Evolutionary conservation across 2,329 filamentous ascomycete genomes (phyloP).

Genomic region (Cladophialophora immunda): DNA sequence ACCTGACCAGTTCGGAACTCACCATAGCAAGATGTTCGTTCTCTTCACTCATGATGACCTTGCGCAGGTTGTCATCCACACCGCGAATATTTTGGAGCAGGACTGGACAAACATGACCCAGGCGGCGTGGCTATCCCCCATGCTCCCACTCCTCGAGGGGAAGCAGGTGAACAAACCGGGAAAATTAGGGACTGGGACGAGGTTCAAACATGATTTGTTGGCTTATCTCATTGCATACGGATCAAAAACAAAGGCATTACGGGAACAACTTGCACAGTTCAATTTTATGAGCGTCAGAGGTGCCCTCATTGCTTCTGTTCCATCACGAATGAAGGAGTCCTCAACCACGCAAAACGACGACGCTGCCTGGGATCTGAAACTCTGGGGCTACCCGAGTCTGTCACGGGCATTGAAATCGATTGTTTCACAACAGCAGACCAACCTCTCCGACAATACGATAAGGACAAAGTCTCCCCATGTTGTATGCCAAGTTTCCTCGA

Average conservation of each 20-base stretch:
- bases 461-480: constrained; percentile 49
- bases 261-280: constrained; percentile 65
- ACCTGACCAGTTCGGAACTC: constrained; percentile 85
- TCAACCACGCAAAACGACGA: constrained; percentile 46
- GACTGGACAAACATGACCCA: constrained; percentile 93
- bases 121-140: constrained; percentile 79
- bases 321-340: constrained; percentile 67
- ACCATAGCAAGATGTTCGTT: constrained; percentile 89
- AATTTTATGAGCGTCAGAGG: constrained; percentile 76
- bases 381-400: constrained; percentile 81
- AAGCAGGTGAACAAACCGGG: constrained; percentile 26
- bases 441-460: constrained; percentile 12
- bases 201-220: constrained; percentile 79
- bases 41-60: constrained; percentile 78
- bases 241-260: constrained; percentile 60
- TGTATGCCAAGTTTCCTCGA: constrained; percentile 68
- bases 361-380: constrained; percentile 54
- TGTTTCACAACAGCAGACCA: constrained; percentile 49
- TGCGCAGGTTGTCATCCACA: constrained; percentile 83
- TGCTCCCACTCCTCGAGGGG: constrained; percentile 63
- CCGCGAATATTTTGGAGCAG: constrained; percentile 86
- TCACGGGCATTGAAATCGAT: constrained; percentile 66
- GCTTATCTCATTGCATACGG: constrained; percentile 75
- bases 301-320: constrained; percentile 79
- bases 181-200: constrained; percentile 67